Evolutionary conservation across 2,329 filamentous ascomycete genomes (phyloP).

Genomic region (Colletotrichum higginsianum): DNA sequence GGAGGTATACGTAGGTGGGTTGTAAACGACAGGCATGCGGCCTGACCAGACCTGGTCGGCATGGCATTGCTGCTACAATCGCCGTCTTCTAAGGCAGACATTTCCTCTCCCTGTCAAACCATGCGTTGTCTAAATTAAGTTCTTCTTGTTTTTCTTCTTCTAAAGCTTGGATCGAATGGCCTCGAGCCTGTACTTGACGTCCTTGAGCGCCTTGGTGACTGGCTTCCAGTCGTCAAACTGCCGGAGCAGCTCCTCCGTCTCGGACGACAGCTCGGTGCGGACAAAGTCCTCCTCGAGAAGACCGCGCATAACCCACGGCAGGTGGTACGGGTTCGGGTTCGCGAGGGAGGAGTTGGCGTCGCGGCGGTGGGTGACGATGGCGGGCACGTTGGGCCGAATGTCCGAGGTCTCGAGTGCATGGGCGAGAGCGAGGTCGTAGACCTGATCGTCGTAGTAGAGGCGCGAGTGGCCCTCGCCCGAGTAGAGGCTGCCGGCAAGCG

Average conservation of each 20-base stretch:
- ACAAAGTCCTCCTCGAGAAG: conserved; percentile 93
- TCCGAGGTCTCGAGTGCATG: conserved; percentile 81
- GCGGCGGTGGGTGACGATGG: conserved; percentile 45
- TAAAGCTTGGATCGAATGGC: conserved; percentile 88
- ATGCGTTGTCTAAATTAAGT: background rate
- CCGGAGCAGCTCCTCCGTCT: conserved; percentile 83
- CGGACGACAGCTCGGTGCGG: conserved; percentile 81
- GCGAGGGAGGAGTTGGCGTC: conserved; percentile 51
- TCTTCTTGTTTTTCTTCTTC: conserved; percentile 9
- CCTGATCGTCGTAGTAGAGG: conserved; percentile 88
- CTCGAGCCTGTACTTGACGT: conserved; percentile 95
- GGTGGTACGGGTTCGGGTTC: conserved; percentile 85
- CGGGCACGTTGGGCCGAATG: conserved; percentile 52
- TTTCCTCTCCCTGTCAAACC: too few species aligned
- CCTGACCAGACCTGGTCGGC: too few species aligned
- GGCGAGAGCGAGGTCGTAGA: conserved; percentile 84
- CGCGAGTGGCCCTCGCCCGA: conserved; percentile 93
- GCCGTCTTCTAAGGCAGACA: background rate
- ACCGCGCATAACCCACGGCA: conserved; percentile 97
- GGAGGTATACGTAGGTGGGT: background rate
- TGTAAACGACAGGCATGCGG: background rate
- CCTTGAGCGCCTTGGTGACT: conserved; percentile 89
- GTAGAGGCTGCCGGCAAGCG: conserved; percentile 92
- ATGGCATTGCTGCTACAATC: background rate
- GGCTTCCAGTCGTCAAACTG: conserved; percentile 97